A percentile compares a stretch with the other conserved stretches of the same genome.
These are phyloP conservation scores for Cunninghamia lanceolata DNA, from an alignment of 75 land plant species.

Conservation along the genomic window DNA sequence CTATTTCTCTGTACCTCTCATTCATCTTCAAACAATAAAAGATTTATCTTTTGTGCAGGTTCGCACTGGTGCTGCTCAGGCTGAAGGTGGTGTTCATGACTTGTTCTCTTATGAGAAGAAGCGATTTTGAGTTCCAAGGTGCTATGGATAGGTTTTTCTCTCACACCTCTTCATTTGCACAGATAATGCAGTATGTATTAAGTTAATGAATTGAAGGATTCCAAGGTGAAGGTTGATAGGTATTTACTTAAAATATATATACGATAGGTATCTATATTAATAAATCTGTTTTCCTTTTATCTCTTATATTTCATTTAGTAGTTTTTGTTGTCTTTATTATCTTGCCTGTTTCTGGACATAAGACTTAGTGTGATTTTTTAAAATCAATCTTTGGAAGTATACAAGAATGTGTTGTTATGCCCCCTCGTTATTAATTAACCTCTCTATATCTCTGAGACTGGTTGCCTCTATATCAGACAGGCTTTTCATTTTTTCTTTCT, in stretches of 20 bases:
- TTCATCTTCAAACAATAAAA: not conserved
- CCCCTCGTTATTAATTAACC: not conserved
- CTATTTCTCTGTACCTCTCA: not conserved
- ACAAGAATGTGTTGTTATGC: not conserved
- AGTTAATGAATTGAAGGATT: not conserved
- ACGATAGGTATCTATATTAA: not conserved
- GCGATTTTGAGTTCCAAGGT: constrained; percentile 39
- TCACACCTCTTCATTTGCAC: not conserved
- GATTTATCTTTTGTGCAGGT: constrained; percentile 39
- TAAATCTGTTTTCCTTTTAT: not conserved
- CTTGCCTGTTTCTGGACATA: not conserved
- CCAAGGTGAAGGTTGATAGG: too few relatives aligned
- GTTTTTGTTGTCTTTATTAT: not conserved
- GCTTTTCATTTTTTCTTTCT: not conserved
- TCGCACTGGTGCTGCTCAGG: constrained; percentile 93
- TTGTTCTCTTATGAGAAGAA: constrained; percentile 88
- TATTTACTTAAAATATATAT: too few relatives aligned
- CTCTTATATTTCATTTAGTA: too few relatives aligned
- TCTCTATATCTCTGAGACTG: not conserved
- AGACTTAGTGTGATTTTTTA: not conserved
- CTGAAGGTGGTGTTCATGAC: constrained; percentile 92
- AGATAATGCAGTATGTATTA: not conserved
- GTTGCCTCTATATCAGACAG: not conserved
- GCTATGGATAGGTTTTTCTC: not conserved
- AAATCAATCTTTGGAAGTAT: not conserved